phyloP scores from a whole-genome alignment of 2,329 filamentous ascomycete genomes.

The Cytospora piceae region DNA sequence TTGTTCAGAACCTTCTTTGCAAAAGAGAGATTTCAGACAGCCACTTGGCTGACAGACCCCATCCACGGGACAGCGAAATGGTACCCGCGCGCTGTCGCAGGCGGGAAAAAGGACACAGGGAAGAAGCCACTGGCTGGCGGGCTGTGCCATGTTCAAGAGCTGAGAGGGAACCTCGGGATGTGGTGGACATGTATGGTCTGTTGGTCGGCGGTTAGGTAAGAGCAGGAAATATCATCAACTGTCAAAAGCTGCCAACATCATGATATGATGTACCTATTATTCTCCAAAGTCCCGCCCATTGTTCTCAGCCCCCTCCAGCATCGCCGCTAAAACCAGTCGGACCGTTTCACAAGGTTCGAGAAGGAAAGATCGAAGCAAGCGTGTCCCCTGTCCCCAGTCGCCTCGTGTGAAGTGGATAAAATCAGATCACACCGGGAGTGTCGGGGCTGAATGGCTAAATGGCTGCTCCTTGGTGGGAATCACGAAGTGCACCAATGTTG shows the following conservation, averaged over 20 bases:
- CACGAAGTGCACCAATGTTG: neutral
- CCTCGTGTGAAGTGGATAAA: neutral
- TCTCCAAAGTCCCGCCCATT: neutral
- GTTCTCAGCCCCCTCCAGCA: neutral
- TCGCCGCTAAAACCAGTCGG: neutral
- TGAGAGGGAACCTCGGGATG: neutral
- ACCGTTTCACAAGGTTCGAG: neutral
- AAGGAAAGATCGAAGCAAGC: neutral
- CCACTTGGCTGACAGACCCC: slow-evolving; percentile 13
- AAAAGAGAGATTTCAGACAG: neutral
- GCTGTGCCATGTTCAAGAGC: neutral
- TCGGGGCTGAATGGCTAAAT: neutral
- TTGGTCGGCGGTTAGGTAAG: slow-evolving; percentile 14
- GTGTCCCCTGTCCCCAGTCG: neutral
- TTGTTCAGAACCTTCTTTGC: neutral
- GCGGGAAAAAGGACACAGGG: slow-evolving; percentile 9
- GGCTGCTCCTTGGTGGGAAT: too few relatives aligned
- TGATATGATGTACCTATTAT: too few relatives aligned
- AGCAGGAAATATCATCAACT: neutral
- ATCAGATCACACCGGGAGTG: neutral
- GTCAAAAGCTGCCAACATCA: neutral
- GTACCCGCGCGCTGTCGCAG: slow-evolving; percentile 20
- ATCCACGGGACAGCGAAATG: neutral
- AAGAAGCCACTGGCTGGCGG: neutral
- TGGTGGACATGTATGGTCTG: neutral